Conservation (phyloP, 1,284 basidiomycete genomes). For the Irpex lacteus region DNA sequence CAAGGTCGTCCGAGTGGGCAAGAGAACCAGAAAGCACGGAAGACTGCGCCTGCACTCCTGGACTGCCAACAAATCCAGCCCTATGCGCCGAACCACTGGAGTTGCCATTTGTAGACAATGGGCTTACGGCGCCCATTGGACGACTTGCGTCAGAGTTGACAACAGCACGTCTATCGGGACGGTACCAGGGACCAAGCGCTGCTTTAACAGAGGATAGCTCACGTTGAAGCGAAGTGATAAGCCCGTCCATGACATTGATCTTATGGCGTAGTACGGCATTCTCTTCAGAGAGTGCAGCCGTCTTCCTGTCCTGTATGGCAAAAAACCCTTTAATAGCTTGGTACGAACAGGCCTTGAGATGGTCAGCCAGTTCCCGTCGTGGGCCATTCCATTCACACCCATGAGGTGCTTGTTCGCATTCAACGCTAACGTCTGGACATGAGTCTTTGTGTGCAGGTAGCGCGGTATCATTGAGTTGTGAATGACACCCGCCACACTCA, state of each 20-base stretch:
- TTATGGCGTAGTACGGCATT: slow-evolving; percentile 56
- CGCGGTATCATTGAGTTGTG: slow-evolving; percentile 33
- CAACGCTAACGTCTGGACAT: slow-evolving; percentile 39
- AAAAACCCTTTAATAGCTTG: slow-evolving; percentile 64
- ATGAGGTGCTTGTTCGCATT: slow-evolving; percentile 47
- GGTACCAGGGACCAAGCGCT: slow-evolving; percentile 68
- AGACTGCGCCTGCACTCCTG: not conserved
- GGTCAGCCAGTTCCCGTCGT: slow-evolving; percentile 39
- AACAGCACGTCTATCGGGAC: slow-evolving; percentile 19
- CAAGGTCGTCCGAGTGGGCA: slow-evolving; percentile 1
- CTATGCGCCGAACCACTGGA: not conserved
- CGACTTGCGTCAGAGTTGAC: slow-evolving; percentile 11
- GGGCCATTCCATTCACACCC: slow-evolving; percentile 58
- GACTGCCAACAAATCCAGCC: not conserved
- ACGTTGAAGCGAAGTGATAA: slow-evolving; percentile 42
- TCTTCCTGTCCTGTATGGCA: slow-evolving; percentile 40
- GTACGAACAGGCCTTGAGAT: slow-evolving; percentile 54
- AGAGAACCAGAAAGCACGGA: not conserved
- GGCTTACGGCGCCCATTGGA: slow-evolving; percentile 7
- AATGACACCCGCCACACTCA: slow-evolving; percentile 39
- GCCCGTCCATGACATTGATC: slow-evolving; percentile 52
- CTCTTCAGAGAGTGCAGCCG: slow-evolving; percentile 50
- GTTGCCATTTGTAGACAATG: slow-evolving; percentile 7
- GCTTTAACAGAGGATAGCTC: slow-evolving; percentile 50
- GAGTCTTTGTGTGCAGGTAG: slow-evolving; percentile 32